Evolutionary conservation across 495 filamentous ascomycete genomes (phyloP).

Genomic region (Penicillium salamii): DNA sequence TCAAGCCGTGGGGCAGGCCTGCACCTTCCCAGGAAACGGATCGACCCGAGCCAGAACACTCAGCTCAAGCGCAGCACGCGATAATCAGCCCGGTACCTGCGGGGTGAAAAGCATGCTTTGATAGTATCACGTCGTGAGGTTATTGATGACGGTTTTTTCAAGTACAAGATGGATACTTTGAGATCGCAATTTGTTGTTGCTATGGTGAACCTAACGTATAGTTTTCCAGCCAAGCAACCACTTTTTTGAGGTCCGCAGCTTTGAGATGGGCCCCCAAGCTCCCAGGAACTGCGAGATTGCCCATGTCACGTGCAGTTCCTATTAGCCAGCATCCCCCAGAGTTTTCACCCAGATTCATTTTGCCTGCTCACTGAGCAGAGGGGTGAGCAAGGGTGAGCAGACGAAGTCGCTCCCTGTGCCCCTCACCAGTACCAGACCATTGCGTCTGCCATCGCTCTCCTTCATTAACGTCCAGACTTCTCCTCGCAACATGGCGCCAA

Average conservation of each 20-base stretch:
- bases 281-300: conserved; percentile 1
- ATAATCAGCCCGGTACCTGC: neutral
- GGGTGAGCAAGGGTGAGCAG: conserved; percentile 10
- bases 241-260: neutral
- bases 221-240: neutral
- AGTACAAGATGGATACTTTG: neutral
- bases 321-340: conserved; percentile 13
- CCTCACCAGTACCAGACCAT: neutral
- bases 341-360: conserved; percentile 7
- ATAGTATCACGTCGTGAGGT: neutral
- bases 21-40: conserved; percentile 1
- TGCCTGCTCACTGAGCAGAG: conserved; percentile 7
- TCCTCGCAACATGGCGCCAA: conserved; percentile 6
- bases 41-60: neutral
- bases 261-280: conserved; percentile 2
- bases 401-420: neutral
- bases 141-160: neutral
- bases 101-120: neutral
- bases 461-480: neutral
- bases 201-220: neutral
- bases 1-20: neutral
- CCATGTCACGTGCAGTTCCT: conserved; percentile 10
- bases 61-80: conserved; percentile 1
- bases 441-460: neutral
- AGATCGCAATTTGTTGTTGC: neutral